Percentiles rank a stretch among this genome's conserved stretches.
Evolutionary conservation across 441 rosid species (phyloP).

Genomic region (Brassica hybrid): DNA sequence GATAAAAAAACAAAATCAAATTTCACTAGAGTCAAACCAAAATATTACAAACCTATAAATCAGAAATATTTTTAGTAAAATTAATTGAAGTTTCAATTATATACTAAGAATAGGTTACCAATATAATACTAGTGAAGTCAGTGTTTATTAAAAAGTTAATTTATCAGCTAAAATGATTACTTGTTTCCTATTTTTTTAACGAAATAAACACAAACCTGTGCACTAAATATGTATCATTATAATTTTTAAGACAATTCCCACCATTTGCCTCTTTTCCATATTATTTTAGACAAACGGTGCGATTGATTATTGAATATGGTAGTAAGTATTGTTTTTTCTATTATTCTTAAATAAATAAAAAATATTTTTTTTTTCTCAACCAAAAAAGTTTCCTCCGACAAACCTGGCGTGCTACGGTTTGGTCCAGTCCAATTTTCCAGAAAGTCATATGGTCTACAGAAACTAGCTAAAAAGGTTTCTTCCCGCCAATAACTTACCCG

Average conservation of each 20-base stretch:
- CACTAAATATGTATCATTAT: neutral
- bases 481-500: slow-evolving; percentile 28
- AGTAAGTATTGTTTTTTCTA: neutral
- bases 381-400: slow-evolving; percentile 12
- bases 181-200: neutral
- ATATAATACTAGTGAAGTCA: neutral
- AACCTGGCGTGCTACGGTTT: slow-evolving; percentile 37
- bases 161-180: neutral
- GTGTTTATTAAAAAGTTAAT: neutral
- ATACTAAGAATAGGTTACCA: neutral
- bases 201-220: neutral
- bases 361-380: neutral
- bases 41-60: neutral
- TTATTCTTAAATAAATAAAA: neutral
- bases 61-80: neutral
- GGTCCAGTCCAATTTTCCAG: slow-evolving; percentile 30
- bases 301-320: neutral
- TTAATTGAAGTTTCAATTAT: neutral
- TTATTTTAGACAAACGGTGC: neutral
- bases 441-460: slow-evolving; percentile 13
- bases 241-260: neutral
- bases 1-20: neutral
- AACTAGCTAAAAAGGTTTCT: neutral
- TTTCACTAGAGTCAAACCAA: neutral
- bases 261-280: neutral